Percentiles rank a stretch among this genome's conserved stretches.
phyloP scores from a whole-genome alignment of 352 stramenopile species.

The Pythium oligandrum region DNA sequence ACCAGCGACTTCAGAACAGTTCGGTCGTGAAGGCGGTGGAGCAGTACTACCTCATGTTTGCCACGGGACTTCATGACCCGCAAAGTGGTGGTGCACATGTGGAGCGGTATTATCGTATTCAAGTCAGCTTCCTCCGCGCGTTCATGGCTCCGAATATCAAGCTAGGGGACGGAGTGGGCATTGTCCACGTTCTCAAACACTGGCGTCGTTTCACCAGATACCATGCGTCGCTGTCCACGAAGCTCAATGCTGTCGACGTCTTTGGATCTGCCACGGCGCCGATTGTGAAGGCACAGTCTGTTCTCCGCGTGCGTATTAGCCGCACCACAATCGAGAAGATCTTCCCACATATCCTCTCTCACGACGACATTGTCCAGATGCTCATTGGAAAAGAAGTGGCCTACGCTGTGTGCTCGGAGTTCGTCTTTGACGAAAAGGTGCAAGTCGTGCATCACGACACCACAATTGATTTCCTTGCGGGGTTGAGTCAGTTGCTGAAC shows the following conservation, averaged over 20 bases:
- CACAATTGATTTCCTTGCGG: constrained; percentile 50
- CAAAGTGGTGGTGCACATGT: constrained; percentile 22
- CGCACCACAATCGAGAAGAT: constrained; percentile 55
- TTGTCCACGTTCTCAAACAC: constrained; percentile 45
- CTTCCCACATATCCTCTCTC: constrained; percentile 52
- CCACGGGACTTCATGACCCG: constrained; percentile 45
- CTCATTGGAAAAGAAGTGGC: constrained; percentile 46
- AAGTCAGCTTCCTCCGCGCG: constrained; percentile 38
- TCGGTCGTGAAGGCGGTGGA: constrained; percentile 45
- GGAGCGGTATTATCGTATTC: constrained; percentile 44
- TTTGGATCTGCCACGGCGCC: constrained; percentile 35
- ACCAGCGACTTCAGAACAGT: constrained; percentile 23
- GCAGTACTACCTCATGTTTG: constrained; percentile 66
- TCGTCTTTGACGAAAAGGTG: constrained; percentile 42
- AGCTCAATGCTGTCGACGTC: constrained; percentile 29
- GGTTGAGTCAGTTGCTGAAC: constrained; percentile 27
- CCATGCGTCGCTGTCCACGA: constrained; percentile 37
- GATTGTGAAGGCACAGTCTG: constrained; percentile 41
- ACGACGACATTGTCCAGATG: constrained; percentile 50
- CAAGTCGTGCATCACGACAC: constrained; percentile 53
- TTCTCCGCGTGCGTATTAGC: constrained; percentile 41
- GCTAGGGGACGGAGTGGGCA: constrained; percentile 30
- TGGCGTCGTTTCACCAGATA: constrained; percentile 59
- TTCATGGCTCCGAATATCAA: constrained; percentile 46
- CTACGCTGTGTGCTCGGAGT: constrained; percentile 52